Evolutionary conservation across 164 flowering plant species (phyloP).

Genomic region (Magnolia kwangsiensis): DNA sequence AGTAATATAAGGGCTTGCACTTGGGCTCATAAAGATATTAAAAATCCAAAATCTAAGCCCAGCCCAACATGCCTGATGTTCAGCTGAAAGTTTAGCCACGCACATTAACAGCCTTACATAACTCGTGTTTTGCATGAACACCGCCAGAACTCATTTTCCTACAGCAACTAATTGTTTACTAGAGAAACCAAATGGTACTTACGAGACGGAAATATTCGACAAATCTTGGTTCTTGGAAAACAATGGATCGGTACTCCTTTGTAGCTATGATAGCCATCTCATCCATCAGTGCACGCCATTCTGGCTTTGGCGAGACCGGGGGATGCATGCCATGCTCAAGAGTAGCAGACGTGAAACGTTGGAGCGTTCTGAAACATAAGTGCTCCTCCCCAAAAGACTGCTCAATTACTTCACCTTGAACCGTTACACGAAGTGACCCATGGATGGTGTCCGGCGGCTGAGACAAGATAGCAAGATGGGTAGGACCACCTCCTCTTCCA

Average conservation of each 20-base stretch:
- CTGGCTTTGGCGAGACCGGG: constrained; percentile 88
- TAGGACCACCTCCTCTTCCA: constrained; percentile 99
- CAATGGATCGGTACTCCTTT: constrained; percentile 80
- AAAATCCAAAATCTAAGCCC: background rate
- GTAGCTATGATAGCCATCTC: constrained; percentile 88
- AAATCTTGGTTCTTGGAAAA: constrained; percentile 90
- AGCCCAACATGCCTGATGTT: no score
- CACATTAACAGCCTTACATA: no score
- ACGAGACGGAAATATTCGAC: constrained; percentile 98
- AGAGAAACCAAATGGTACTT: constrained; percentile 29
- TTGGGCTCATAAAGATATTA: background rate
- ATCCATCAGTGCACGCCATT: constrained; percentile 94
- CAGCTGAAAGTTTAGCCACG: no score
- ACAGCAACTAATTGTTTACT: background rate
- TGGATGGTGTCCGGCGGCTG: constrained; percentile 97
- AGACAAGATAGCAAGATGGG: constrained; percentile 98
- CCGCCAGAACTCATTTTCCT: background rate
- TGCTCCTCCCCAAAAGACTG: constrained; percentile 98
- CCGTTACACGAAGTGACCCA: constrained; percentile 94
- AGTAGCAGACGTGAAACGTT: constrained; percentile 95
- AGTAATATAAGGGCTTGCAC: background rate
- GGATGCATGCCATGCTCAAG: constrained; percentile 98
- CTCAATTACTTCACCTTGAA: constrained; percentile 98
- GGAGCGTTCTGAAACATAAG: constrained; percentile 93
- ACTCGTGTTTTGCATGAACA: background rate